phyloP scores from a whole-genome alignment of 1,284 basidiomycete species.

The Ceraceosorus bombacis region DNA sequence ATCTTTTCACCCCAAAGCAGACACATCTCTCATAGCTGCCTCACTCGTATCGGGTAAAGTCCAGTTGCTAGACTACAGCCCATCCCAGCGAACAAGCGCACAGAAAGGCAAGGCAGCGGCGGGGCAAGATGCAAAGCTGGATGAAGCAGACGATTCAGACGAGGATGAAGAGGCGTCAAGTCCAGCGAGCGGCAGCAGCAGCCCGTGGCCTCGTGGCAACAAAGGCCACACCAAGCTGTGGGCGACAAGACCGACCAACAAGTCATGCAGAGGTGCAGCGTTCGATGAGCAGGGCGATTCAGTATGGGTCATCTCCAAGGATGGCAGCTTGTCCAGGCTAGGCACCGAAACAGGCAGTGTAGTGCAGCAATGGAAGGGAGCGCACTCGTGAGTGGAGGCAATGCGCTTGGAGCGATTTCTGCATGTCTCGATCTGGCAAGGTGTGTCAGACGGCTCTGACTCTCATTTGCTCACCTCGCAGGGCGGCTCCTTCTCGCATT shows the following conservation, averaged over 20 bases:
- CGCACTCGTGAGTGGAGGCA: constrained; percentile 62
- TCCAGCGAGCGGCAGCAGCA: background rate
- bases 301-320: constrained; percentile 75
- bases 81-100: constrained; percentile 1
- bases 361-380: constrained; percentile 59
- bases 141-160: constrained; percentile 4
- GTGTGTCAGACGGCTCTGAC: background rate
- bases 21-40: constrained; percentile 60
- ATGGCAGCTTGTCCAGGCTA: constrained; percentile 59
- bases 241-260: constrained; percentile 27
- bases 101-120: background rate
- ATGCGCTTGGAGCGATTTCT: constrained; percentile 42
- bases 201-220: background rate
- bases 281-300: constrained; percentile 17
- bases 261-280: constrained; percentile 32
- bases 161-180: constrained; percentile 4
- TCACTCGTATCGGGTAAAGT: constrained; percentile 75
- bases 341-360: constrained; percentile 56
- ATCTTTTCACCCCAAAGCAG: constrained; percentile 67
- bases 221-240: constrained; percentile 27
- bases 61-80: constrained; percentile 63
- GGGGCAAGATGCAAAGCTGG: constrained; percentile 23
- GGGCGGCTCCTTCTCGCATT: constrained; percentile 52
- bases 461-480: background rate
- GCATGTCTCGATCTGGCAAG: background rate